These are phyloP conservation scores for Penicillium canescens DNA, from an alignment of 495 filamentous ascomycete genomes.

Conservation along the genomic window DNA sequence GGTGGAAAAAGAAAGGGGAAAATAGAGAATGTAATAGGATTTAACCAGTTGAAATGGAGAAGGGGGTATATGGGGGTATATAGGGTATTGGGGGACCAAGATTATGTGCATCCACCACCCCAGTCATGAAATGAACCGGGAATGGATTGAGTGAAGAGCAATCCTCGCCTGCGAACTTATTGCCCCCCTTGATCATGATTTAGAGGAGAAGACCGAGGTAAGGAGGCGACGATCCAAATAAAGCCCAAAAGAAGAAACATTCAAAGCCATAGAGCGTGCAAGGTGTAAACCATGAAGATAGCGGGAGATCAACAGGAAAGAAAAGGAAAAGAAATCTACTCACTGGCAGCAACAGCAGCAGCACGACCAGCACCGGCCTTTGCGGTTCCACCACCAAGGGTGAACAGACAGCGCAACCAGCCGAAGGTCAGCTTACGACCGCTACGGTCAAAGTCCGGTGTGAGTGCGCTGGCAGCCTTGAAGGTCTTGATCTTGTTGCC, in stretches of 20 bases:
- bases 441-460: constrained; percentile 82
- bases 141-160: background rate
- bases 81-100: too few relatives aligned
- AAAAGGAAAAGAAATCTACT: constrained; percentile 29
- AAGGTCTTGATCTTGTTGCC: constrained; percentile 59
- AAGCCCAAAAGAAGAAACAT: background rate
- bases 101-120: too few relatives aligned
- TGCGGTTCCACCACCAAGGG: constrained; percentile 44
- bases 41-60: too few relatives aligned
- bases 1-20: too few relatives aligned
- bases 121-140: background rate
- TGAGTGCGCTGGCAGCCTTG: constrained; percentile 52
- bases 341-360: constrained; percentile 45
- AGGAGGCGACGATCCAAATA: background rate
- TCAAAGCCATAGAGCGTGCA: background rate
- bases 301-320: background rate
- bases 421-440: constrained; percentile 57
- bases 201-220: background rate
- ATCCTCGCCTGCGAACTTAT: background rate
- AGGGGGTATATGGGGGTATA: too few relatives aligned
- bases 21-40: too few relatives aligned
- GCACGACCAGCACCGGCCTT: constrained; percentile 42
- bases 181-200: background rate
- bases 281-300: constrained; percentile 5
- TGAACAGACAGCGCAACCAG: constrained; percentile 46